A percentile compares a stretch with the other conserved stretches of the same genome.
phyloP scores from a whole-genome alignment of 352 stramenopile genomes.

The Globisporangium mamillatum region DNA sequence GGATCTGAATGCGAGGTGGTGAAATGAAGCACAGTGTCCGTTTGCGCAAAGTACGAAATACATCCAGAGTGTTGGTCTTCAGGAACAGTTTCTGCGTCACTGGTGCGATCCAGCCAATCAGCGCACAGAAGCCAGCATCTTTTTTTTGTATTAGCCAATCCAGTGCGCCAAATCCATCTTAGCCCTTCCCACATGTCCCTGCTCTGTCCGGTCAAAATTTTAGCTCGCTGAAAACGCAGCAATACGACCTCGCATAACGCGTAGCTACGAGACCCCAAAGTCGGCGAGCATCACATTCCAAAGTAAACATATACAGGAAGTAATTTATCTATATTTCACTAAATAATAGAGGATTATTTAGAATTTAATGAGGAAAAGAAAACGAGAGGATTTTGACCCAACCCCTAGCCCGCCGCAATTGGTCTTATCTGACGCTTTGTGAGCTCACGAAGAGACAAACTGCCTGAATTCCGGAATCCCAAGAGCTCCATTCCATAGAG shows the following conservation, averaged over 20 bases:
- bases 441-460: constrained; percentile 3
- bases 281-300: neutral
- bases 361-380: neutral
- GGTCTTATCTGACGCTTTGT: constrained; percentile 13
- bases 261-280: neutral
- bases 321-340: neutral
- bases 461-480: neutral
- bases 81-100: neutral
- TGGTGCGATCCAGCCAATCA: neutral
- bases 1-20: neutral
- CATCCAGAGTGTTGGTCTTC: constrained; percentile 7
- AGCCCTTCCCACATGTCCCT: neutral
- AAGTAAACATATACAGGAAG: too few relatives aligned
- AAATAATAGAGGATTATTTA: neutral
- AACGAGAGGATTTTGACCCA: neutral
- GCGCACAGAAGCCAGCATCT: neutral
- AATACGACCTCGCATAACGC: neutral
- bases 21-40: neutral
- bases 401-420: neutral
- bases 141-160: neutral
- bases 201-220: neutral
- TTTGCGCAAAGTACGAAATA: constrained; percentile 4
- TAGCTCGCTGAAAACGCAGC: neutral
- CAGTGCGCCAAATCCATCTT: neutral
- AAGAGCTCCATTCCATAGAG: neutral